phyloP scores from a whole-genome alignment of 2,329 filamentous ascomycete genomes.

The Zopfia rhizophila region DNA sequence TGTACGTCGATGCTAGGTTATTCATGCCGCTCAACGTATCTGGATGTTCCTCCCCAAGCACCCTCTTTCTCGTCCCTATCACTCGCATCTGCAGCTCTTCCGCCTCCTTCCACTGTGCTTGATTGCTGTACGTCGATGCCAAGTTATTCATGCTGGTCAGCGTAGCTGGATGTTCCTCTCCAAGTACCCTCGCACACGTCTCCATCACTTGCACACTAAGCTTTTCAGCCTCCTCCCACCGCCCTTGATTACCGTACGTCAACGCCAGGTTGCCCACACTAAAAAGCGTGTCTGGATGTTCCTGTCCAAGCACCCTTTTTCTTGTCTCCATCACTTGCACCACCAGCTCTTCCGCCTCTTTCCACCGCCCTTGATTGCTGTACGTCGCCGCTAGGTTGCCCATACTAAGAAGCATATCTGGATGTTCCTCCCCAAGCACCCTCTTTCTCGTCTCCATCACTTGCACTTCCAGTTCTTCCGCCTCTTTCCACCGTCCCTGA shows the following conservation, averaged over 20 bases:
- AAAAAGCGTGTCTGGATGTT: slow-evolving; percentile 14
- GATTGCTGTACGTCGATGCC: not conserved
- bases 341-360: slow-evolving; percentile 13
- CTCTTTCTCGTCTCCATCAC: no score
- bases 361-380: slow-evolving; percentile 8
- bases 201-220: no score
- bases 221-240: no score
- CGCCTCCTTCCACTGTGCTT: not conserved
- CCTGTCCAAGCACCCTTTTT: slow-evolving; percentile 14
- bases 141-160: no score
- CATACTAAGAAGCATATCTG: slow-evolving; percentile 22
- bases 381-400: slow-evolving; percentile 9
- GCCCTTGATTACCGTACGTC: no score
- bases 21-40: not conserved
- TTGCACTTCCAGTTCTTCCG: no score
- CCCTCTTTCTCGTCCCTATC: not conserved
- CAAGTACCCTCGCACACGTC: no score
- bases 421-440: no score
- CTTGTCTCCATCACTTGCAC: slow-evolving; percentile 9
- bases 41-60: slow-evolving; percentile 1
- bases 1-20: not conserved
- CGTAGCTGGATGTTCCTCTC: no score
- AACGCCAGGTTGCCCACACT: no score
- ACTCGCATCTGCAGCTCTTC: not conserved
- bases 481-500: no score